phyloP scores from a whole-genome alignment of 345 rosid species.

The Dipteronia sinensis region DNA sequence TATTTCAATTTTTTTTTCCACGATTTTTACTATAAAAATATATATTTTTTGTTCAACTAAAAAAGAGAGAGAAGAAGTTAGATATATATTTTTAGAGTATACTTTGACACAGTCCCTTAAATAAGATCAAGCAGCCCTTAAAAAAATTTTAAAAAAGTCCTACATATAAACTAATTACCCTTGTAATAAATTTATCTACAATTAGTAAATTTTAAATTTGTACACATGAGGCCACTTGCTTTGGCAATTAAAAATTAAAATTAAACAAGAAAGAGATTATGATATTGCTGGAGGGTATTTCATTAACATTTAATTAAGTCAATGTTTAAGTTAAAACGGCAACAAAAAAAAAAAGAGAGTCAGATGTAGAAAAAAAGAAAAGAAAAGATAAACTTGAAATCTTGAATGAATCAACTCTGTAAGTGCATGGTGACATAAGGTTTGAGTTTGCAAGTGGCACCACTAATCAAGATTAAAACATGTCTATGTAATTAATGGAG shows the following conservation, averaged over 20 bases:
- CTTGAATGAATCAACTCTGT: neutral
- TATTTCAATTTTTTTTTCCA: neutral
- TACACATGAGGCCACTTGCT: neutral
- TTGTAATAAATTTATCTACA: neutral
- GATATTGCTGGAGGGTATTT: neutral
- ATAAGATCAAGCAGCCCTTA: neutral
- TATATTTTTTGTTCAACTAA: no score
- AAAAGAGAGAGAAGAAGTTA: no score
- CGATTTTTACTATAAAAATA: no score
- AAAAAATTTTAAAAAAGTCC: no score
- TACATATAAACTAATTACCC: neutral
- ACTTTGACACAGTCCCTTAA: neutral
- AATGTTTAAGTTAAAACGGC: neutral
- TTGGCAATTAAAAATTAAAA: neutral
- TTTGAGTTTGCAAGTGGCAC: neutral
- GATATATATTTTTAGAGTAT: no score
- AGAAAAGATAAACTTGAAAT: neutral
- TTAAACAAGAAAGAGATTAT: neutral
- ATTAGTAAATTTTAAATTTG: neutral
- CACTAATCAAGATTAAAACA: no score
- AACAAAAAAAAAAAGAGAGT: no score
- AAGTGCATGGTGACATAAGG: neutral
- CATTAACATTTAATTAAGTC: neutral
- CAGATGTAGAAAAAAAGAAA: neutral
- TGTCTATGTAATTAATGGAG: neutral